Percentiles rank a stretch among this genome's conserved stretches.
phyloP scores from a whole-genome alignment of 192 early-diverging fungal genomes.

The Piromyces finnis region DNA sequence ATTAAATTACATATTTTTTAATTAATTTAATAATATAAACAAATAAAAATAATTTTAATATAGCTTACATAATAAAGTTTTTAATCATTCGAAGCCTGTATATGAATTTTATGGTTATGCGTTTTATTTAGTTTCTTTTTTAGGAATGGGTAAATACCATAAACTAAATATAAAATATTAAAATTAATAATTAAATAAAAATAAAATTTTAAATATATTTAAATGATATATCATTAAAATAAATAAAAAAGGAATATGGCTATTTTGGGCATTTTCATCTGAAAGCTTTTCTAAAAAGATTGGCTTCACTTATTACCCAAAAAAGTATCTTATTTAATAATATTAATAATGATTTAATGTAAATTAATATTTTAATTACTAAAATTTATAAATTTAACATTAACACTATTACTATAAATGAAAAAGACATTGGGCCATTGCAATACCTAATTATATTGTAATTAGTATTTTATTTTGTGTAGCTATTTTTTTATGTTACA shows the following conservation, averaged over 20 bases:
- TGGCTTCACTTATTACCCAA: not conserved
- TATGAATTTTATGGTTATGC: not conserved
- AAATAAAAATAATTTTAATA: not conserved
- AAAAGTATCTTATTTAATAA: not conserved
- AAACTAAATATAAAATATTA: not conserved
- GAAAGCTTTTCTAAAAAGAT: not conserved
- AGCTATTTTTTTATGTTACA: not conserved
- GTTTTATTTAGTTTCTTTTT: not conserved
- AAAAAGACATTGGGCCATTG: not conserved
- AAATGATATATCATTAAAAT: no score
- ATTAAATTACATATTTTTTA: no score
- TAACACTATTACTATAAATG: no score
- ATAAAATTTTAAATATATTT: not conserved
- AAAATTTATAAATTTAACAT: no score
- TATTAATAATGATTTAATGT: no score
- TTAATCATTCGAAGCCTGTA: not conserved
- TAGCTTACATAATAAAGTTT: not conserved
- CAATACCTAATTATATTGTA: not conserved
- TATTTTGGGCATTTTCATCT: not conserved
- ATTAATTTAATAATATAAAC: no score
- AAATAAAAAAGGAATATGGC: not conserved
- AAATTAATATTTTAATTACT: no score
- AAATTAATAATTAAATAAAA: not conserved
- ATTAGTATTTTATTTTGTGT: not conserved
- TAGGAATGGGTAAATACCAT: not conserved